Evolutionary conservation across 768 basidiomycete species (phyloP).

Genomic region (Amanita rimosa): DNA sequence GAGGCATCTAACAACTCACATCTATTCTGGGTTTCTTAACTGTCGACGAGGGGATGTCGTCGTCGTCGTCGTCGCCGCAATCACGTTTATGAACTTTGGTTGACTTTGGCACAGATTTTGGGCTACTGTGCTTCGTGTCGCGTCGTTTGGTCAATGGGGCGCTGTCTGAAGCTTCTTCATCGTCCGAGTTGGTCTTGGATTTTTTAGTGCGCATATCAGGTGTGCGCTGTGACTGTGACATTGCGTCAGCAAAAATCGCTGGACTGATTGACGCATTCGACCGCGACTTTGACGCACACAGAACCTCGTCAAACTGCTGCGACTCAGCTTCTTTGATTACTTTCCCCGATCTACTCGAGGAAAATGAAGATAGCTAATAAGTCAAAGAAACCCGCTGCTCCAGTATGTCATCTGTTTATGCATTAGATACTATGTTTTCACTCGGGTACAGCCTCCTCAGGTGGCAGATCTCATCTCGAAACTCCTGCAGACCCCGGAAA

Average conservation of each 20-base stretch:
- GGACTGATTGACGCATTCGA: conserved; percentile 2
- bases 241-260: conserved; percentile 2
- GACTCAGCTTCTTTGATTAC: conserved; percentile 6
- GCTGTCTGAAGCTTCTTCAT: background rate
- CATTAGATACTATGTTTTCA: conserved; percentile 12
- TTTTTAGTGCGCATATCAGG: too few relatives aligned
- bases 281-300: conserved; percentile 5
- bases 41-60: background rate
- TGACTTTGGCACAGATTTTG: background rate
- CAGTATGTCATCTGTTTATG: conserved; percentile 31
- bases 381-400: conserved; percentile 71
- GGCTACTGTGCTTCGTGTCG: background rate
- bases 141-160: background rate
- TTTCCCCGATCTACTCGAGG: conserved; percentile 38
- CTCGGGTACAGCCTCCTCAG: conserved; percentile 50
- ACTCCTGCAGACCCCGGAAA: conserved; percentile 52
- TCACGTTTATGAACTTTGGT: conserved; percentile 5
- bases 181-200: background rate
- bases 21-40: conserved; percentile 2
- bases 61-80: background rate
- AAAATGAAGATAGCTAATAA: conserved; percentile 84
- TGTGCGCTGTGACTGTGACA: too few relatives aligned
- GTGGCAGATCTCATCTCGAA: conserved; percentile 72
- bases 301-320: conserved; percentile 7
- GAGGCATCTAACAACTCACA: background rate